phyloP scores from a whole-genome alignment of 441 rosid genomes.

The Syzygium syzygioides region DNA sequence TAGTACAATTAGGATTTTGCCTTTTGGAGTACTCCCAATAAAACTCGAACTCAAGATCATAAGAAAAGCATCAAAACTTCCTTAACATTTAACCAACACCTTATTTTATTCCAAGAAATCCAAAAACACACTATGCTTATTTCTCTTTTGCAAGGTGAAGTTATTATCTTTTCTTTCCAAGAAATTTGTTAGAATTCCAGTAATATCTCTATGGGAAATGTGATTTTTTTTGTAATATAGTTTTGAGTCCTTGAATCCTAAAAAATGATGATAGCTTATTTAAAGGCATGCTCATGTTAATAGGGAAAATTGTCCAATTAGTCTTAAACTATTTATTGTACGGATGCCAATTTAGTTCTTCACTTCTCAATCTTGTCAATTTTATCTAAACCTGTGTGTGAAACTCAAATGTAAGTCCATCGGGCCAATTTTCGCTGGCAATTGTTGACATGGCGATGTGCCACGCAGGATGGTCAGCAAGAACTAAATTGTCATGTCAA shows the following conservation, averaged over 20 bases:
- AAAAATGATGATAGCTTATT: background rate
- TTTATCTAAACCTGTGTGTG: background rate
- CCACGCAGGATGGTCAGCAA: accelerated
- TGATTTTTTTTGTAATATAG: background rate
- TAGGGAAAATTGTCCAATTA: background rate
- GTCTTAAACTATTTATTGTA: background rate
- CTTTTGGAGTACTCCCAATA: background rate
- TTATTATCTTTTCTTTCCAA: background rate
- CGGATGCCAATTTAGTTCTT: background rate
- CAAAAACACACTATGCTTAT: background rate
- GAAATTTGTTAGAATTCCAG: background rate
- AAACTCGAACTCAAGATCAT: background rate
- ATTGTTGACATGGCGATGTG: accelerated
- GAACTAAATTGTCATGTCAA: background rate
- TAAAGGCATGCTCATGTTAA: background rate
- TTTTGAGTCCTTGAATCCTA: background rate
- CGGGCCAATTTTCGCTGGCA: background rate
- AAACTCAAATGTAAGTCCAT: background rate
- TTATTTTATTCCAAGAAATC: background rate
- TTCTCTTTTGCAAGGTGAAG: background rate
- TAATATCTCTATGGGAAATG: background rate
- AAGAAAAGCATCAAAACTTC: background rate
- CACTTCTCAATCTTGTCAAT: background rate
- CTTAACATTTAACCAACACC: background rate
- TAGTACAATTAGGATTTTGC: background rate